Evolutionary conservation across 78 protist genomes (phyloP), one percentile per base, ranked within the genome.

Genomic region (Isochrysis galbana): DNA sequence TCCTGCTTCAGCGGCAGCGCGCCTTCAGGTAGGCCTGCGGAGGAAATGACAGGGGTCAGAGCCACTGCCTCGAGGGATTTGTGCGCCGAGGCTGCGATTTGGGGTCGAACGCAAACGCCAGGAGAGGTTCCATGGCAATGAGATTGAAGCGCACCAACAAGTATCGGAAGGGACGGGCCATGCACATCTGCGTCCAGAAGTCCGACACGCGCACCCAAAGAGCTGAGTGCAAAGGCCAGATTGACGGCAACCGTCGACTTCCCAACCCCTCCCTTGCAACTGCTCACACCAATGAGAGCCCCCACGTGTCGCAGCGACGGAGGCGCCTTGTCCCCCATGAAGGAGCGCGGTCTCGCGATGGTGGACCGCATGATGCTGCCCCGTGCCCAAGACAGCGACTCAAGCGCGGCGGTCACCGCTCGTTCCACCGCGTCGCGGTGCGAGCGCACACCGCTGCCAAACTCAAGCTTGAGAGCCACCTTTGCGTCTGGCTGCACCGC

Each of bases 201-300:
- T 34, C 93, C 87, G 42, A 91, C 93, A 17, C 67, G 67, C 54
- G 19, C 34, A 44, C 89, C 91, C 21, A 0, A 0, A 29, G 5
- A 7, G 25, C 36, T 36, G 36, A 95, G 51, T 26, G 91, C 45
- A 61, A 0, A 45, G 19, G 97, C 96, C 19, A 96, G 77, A 72
- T 94, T 94, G 51, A 87, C 95, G 0, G 97, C 93, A 10, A 94
- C 87, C 5, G 99, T 98, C 0, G 97, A 94, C 94, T 98, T 98
- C 32, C 99, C 99, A 1, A 98, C 99, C 22, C 99, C 99, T 21
- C 99, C 99, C 91, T 98, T 98, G 44, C 93, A 95, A 0, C 94
- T 91, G 14, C 90, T 34, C 26, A 95, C 94, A n/a, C 90, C 77
- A 36, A 96, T 19, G 34, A 94, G 11, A 11, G 39, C 19, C n/a